These are phyloP conservation scores for Coniferiporia sulphurascens DNA, from an alignment of 1,284 basidiomycete genomes.

Conservation along the genomic window DNA sequence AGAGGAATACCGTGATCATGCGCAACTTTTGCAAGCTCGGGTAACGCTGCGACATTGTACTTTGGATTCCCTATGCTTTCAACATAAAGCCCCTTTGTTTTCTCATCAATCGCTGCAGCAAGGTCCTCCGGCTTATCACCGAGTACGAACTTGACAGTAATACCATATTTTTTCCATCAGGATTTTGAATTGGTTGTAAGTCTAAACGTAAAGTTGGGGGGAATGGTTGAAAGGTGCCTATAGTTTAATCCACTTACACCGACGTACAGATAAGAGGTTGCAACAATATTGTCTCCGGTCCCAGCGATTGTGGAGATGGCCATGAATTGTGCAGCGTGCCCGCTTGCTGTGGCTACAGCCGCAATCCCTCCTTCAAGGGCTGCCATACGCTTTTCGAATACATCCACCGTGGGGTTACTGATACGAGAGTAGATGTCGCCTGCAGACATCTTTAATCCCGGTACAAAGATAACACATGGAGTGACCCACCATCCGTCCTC, in stretches of 20 bases:
- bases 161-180: slow-evolving; percentile 76
- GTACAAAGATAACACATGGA: too few species aligned
- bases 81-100: slow-evolving; percentile 74
- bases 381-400: slow-evolving; percentile 83
- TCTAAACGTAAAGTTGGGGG: slow-evolving; percentile 60
- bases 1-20: slow-evolving; percentile 73
- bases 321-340: slow-evolving; percentile 81
- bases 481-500: slow-evolving; percentile 29
- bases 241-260: slow-evolving; percentile 43
- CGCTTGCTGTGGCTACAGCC: slow-evolving; percentile 75
- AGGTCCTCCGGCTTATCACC: slow-evolving; percentile 60
- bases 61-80: slow-evolving; percentile 87
- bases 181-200: slow-evolving; percentile 89
- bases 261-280: slow-evolving; percentile 66
- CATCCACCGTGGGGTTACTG: slow-evolving; percentile 83
- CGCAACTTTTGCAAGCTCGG: slow-evolving; percentile 73
- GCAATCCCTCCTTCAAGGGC: slow-evolving; percentile 80
- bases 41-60: slow-evolving; percentile 70
- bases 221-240: slow-evolving; percentile 79
- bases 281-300: slow-evolving; percentile 85
- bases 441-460: too few species aligned
- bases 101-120: slow-evolving; percentile 70
- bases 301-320: too few species aligned
- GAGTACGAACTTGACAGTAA: slow-evolving; percentile 73
- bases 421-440: slow-evolving; percentile 80